phyloP scores from a whole-genome alignment of 2,329 filamentous ascomycete species.

The Claviceps arundinis region DNA sequence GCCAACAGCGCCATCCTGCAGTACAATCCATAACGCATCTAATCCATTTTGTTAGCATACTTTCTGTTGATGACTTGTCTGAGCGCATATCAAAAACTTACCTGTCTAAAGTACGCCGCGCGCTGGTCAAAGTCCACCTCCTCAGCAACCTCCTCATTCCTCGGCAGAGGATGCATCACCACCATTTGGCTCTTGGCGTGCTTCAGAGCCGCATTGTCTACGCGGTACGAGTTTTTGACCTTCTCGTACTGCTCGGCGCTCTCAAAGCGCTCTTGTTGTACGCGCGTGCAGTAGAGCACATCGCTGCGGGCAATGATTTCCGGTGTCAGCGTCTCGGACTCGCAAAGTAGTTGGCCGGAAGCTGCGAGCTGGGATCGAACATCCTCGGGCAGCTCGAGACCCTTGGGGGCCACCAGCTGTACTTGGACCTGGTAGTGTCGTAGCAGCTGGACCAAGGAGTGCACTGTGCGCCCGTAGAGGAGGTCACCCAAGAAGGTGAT shows the following conservation, averaged over 20 bases:
- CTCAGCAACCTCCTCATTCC: constrained; percentile 85
- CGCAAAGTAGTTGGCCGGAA: constrained; percentile 64
- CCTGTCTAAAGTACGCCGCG: constrained; percentile 98
- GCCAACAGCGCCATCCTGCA: constrained; percentile 95
- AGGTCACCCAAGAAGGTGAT: constrained; percentile 95
- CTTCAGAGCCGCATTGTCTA: constrained; percentile 83
- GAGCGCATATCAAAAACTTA: constrained; percentile 35
- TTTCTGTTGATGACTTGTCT: background rate
- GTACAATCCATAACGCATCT: constrained; percentile 98
- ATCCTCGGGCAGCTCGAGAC: constrained; percentile 61
- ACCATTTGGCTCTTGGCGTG: constrained; percentile 87
- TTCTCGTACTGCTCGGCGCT: constrained; percentile 67
- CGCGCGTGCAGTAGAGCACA: constrained; percentile 90
- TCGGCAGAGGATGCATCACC: constrained; percentile 87
- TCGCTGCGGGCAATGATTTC: constrained; percentile 80
- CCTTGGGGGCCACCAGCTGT: constrained; percentile 76
- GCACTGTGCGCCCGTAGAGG: constrained; percentile 83
- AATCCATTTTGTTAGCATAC: constrained; percentile 3
- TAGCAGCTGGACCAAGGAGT: constrained; percentile 87
- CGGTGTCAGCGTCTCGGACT: constrained; percentile 67
- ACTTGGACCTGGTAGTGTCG: constrained; percentile 91
- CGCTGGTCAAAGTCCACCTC: constrained; percentile 97
- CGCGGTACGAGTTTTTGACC: constrained; percentile 77
- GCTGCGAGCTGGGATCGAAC: constrained; percentile 58
- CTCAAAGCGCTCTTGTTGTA: constrained; percentile 94